A percentile compares a stretch with the other conserved stretches of the same genome.
Evolutionary conservation across 2,329 filamentous ascomycete species (phyloP).

Genomic region (Venturiaceae sp.): DNA sequence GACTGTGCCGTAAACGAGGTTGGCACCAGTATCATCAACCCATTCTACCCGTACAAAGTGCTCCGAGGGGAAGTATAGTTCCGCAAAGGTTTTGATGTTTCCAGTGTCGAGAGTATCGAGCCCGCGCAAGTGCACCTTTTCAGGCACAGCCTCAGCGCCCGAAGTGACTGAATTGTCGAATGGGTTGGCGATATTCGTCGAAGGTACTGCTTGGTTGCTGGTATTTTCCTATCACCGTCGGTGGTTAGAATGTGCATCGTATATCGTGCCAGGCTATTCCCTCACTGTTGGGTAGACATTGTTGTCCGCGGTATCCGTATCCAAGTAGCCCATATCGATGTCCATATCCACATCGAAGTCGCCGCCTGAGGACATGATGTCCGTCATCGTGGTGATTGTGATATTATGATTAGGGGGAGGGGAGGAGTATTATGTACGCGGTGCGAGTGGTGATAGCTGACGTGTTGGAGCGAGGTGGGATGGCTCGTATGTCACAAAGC

Average conservation of each 20-base stretch:
- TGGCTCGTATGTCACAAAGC: too few species aligned
- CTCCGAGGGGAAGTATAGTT: slow-evolving; percentile 52
- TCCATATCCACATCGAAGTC: slow-evolving; percentile 1
- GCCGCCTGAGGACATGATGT: background rate
- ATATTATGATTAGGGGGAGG: background rate
- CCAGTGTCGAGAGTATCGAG: slow-evolving; percentile 71
- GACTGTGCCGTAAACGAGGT: slow-evolving; percentile 61
- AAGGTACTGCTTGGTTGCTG: background rate
- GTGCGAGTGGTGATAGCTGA: background rate
- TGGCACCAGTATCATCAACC: slow-evolving; percentile 90
- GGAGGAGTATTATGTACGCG: background rate
- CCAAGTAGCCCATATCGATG: background rate
- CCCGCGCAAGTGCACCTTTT: slow-evolving; percentile 77
- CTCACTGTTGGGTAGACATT: background rate
- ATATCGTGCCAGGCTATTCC: too few species aligned
- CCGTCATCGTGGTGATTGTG: background rate
- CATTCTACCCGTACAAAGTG: slow-evolving; percentile 62
- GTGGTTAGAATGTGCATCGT: background rate
- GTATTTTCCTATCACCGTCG: background rate
- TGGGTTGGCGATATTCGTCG: background rate
- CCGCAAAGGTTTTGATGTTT: slow-evolving; percentile 64
- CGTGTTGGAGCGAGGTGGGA: background rate
- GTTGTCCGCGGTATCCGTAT: background rate
- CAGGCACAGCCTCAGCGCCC: slow-evolving; percentile 25
- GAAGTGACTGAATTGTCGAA: background rate